phyloP scores from a whole-genome alignment of 805 yeast species.

The Kodamaea nitidulidarum region DNA sequence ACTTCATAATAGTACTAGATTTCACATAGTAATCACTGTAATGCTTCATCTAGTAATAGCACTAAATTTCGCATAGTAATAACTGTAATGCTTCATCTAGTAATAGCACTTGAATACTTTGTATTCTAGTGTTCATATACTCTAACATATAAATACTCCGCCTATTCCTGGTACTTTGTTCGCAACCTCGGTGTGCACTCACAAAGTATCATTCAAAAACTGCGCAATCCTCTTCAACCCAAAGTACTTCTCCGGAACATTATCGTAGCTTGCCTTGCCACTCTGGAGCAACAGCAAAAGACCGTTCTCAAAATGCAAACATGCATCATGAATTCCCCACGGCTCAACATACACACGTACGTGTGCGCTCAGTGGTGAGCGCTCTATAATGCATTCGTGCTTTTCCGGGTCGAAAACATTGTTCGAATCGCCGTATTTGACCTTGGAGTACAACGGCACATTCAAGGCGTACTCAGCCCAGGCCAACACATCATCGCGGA shows the following conservation, averaged over 20 bases:
- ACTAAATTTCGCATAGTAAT: too few relatives aligned
- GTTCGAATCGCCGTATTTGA: conserved; percentile 26
- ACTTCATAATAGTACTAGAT: too few relatives aligned
- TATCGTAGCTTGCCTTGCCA: conserved; percentile 2
- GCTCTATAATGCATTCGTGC: conserved; percentile 19
- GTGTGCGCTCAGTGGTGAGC: conserved; percentile 18
- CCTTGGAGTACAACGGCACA: conserved; percentile 20
- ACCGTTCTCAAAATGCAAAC: conserved; percentile 25
- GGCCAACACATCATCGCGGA: conserved; percentile 36
- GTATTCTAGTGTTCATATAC: too few relatives aligned
- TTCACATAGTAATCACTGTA: too few relatives aligned
- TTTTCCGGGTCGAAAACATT: conserved; percentile 15
- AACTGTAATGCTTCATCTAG: too few relatives aligned
- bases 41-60: too few relatives aligned
- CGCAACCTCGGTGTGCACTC: not conserved
- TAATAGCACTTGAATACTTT: too few relatives aligned
- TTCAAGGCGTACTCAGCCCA: conserved; percentile 33
- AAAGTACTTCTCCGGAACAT: conserved; percentile 16
- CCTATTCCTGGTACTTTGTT: too few relatives aligned
- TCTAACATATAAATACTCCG: too few relatives aligned
- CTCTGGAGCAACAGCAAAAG: conserved; percentile 15
- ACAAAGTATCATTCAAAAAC: conserved; percentile 23
- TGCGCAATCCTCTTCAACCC: conserved; percentile 22
- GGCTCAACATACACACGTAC: conserved; percentile 26
- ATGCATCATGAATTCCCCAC: conserved; percentile 35